A percentile compares a stretch with the other conserved stretches of the same genome.
Conservation (phyloP, 495 filamentous ascomycete species). For the Neurospora pannonica region DNA sequence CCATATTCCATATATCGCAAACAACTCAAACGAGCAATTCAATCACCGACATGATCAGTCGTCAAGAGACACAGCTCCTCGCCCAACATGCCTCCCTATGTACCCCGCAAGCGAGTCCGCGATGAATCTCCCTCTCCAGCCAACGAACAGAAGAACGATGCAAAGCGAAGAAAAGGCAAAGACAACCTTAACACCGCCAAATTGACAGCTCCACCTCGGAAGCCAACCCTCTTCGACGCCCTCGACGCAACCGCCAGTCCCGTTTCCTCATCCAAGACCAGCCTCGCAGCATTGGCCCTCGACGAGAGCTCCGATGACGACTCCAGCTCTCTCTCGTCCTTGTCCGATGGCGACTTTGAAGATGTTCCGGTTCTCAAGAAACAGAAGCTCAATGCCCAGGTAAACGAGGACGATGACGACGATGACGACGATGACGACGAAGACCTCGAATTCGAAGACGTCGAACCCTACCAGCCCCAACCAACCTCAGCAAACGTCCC, state of each 20-base stretch:
- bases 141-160: conserved; percentile 5
- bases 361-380: conserved; percentile 34
- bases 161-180: conserved; percentile 1
- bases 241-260: conserved; percentile 48
- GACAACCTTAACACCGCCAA: conserved; percentile 4
- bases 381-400: not conserved
- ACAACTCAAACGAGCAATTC: not conserved
- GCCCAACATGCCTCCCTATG: conserved; percentile 34
- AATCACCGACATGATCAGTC: not conserved
- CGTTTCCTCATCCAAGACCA: conserved; percentile 39
- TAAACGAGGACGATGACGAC: conserved; percentile 25
- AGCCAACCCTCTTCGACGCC: conserved; percentile 56
- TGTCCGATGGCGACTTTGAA: conserved; percentile 63
- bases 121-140: conserved; percentile 15
- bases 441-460: conserved; percentile 84
- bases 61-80: not conserved
- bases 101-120: conserved; percentile 38
- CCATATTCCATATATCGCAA: too few species aligned
- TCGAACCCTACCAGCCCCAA: conserved; percentile 36
- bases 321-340: conserved; percentile 43
- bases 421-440: conserved; percentile 62
- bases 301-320: conserved; percentile 45
- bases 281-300: conserved; percentile 36
- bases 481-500: conserved; percentile 12
- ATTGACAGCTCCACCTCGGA: conserved; percentile 28